Conservation (phyloP, 73 alveolate species). For the Symbiodinium pilosum region DNA sequence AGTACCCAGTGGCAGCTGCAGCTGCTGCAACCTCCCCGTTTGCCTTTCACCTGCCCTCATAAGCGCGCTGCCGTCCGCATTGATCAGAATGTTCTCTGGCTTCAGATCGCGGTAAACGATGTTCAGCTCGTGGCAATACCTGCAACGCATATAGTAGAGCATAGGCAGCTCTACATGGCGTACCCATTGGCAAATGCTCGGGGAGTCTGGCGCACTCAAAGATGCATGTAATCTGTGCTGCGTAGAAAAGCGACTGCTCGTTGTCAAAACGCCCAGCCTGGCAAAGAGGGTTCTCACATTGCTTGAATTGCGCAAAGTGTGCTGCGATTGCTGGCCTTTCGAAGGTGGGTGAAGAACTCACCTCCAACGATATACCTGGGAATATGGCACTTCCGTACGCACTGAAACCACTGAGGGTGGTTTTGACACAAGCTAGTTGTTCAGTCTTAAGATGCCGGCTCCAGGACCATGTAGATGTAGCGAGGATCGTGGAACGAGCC, state of each 20-base stretch:
- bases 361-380: slow-evolving; percentile 83
- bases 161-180: no score
- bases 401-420: background rate
- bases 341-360: slow-evolving; percentile 94
- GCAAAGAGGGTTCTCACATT: background rate
- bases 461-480: slow-evolving; percentile 97
- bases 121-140: slow-evolving; percentile 96
- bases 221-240: slow-evolving; percentile 97
- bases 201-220: slow-evolving; percentile 95
- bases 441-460: slow-evolving; percentile 30
- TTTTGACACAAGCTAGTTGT: background rate
- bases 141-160: background rate
- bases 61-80: slow-evolving; percentile 96
- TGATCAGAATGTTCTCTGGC: slow-evolving; percentile 94
- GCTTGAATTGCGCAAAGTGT: background rate
- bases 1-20: no score
- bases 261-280: slow-evolving; percentile 95
- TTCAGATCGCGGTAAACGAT: slow-evolving; percentile 96
- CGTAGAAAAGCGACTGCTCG: slow-evolving; percentile 96
- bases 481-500: slow-evolving; percentile 97
- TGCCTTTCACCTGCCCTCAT: background rate
- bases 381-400: no score
- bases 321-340: slow-evolving; percentile 7
- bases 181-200: no score
- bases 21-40: background rate